Evolutionary conservation across 257 asterid species (phyloP).

Genomic region (Petunia axillaris): DNA sequence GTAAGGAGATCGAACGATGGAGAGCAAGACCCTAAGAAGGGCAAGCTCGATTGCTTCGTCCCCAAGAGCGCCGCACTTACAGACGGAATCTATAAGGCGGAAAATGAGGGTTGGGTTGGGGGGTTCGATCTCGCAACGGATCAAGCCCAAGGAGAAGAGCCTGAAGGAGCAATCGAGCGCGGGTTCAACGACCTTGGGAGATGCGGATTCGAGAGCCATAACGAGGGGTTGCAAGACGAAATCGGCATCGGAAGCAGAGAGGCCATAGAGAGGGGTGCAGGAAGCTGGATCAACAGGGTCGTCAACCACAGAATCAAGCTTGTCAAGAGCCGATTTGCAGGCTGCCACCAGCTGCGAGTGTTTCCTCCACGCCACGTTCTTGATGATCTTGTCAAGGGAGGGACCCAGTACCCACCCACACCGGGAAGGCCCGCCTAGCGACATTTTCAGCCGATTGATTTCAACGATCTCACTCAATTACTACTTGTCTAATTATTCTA

Average conservation of each 20-base stretch:
- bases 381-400: slow-evolving; percentile 89
- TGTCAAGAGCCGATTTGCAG: slow-evolving; percentile 91
- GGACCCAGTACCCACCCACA: slow-evolving; percentile 97
- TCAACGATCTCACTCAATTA: no score
- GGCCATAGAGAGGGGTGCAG: slow-evolving; percentile 86
- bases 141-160: slow-evolving; percentile 71
- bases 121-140: slow-evolving; percentile 69
- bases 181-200: slow-evolving; percentile 92
- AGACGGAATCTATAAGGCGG: slow-evolving; percentile 73
- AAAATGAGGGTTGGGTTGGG: slow-evolving; percentile 44
- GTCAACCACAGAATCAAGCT: slow-evolving; percentile 73
- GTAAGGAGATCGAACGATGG: slow-evolving; percentile 85
- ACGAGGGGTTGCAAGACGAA: slow-evolving; percentile 73
- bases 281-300: slow-evolving; percentile 66
- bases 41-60: slow-evolving; percentile 83
- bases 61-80: slow-evolving; percentile 70
- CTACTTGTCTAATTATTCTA: no score
- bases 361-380: slow-evolving; percentile 97
- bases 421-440: slow-evolving; percentile 93
- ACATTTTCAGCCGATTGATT: no score
- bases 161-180: slow-evolving; percentile 86
- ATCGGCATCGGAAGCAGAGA: slow-evolving; percentile 68
- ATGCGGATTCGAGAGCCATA: slow-evolving; percentile 73
- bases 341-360: slow-evolving; percentile 89
- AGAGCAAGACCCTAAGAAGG: slow-evolving; percentile 74